Evolutionary conservation across 495 filamentous ascomycete species (phyloP), one percentile per base, ranked within the genome.

Genomic region (Aspergillus sclerotioniger): DNA sequence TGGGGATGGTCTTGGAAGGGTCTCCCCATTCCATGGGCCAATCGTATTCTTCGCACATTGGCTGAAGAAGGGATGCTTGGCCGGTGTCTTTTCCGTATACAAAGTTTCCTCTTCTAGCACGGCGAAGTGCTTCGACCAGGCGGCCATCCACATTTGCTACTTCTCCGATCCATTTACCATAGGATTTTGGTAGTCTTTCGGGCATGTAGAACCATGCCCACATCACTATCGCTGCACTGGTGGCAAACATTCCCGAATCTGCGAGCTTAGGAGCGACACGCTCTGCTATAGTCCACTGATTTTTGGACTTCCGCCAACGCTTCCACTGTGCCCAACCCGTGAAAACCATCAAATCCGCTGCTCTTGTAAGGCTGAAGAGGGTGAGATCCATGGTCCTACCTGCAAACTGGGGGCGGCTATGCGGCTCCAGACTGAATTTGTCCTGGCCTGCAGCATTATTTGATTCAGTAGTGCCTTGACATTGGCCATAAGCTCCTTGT

Each of bases 321-420:
- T 56, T 59, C 67, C 71, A 74, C 41, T 71, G 78, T 20, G 76
- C 71, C 90, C 89, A 96, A 17, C 84, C 66, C 54, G 86, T 80
- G 48, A 83, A 86, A 51, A 87, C 71, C 8, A 91, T 57, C 31
- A 89, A 83, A 68, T 96, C 90, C 17, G 89, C 66, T 43, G 92
- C 92, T 62, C 90, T 82, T 8, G 84, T 84, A 44, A 83, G 72
- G n/a, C 87, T 83, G 67, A 94, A 93, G 33, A 96, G 76, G 1
- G 92, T 94, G 29, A 96, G 80, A 70, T 96, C 91, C 65, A 97
- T 80, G 10, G 91, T 95, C 54, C 85, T 84, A 52, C 92, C 92
- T 4, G 85, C 89, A 54, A 85, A 73, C 8, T 72, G 67, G 47
- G 58, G 62, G 28, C 49, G 57, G 53, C 55, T 39, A 56, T 64